These are phyloP conservation scores for Lobosporangium transversale DNA, from an alignment of 192 early-diverging fungal genomes.

Conservation along the genomic window DNA sequence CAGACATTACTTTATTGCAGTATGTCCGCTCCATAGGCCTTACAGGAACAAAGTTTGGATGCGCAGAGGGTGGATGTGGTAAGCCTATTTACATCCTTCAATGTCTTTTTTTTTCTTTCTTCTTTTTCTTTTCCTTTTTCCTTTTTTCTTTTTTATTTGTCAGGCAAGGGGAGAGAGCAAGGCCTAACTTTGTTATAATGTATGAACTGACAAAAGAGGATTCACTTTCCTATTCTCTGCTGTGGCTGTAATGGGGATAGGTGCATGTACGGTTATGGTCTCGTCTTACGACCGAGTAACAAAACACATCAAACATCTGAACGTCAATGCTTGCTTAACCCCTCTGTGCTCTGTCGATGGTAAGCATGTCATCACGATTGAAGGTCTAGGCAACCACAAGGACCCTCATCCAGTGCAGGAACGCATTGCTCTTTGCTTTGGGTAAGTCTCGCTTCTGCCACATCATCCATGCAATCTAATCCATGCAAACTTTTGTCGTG, in stretches of 20 bases:
- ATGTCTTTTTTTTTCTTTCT: background rate
- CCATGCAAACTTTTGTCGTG: too few relatives aligned
- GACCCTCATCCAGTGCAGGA: slow-evolving; percentile 82
- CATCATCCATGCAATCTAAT: too few relatives aligned
- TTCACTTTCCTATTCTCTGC: background rate
- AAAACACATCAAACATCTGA: slow-evolving; percentile 50
- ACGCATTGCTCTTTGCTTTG: slow-evolving; percentile 75
- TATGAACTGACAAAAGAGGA: background rate
- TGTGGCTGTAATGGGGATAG: too few relatives aligned
- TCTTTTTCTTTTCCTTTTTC: background rate
- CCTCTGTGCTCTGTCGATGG: slow-evolving; percentile 77
- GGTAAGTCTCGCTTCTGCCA: slow-evolving; percentile 49
- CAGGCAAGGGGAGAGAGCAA: too few relatives aligned
- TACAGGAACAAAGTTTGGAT: slow-evolving; percentile 82
- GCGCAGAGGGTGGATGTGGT: slow-evolving; percentile 80
- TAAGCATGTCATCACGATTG: slow-evolving; percentile 85
- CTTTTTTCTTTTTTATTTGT: too few relatives aligned
- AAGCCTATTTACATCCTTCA: slow-evolving; percentile 10
- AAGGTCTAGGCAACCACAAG: slow-evolving; percentile 74
- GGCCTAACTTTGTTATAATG: background rate
- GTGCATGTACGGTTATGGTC: slow-evolving; percentile 81
- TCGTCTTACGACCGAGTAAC: slow-evolving; percentile 63
- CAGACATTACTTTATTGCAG: slow-evolving; percentile 71
- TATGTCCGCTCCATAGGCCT: slow-evolving; percentile 71
- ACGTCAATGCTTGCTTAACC: slow-evolving; percentile 69